Base-by-base conservation (phyloP, 2,329 filamentous ascomycete genomes). In the Alternaria sp. region DNA sequence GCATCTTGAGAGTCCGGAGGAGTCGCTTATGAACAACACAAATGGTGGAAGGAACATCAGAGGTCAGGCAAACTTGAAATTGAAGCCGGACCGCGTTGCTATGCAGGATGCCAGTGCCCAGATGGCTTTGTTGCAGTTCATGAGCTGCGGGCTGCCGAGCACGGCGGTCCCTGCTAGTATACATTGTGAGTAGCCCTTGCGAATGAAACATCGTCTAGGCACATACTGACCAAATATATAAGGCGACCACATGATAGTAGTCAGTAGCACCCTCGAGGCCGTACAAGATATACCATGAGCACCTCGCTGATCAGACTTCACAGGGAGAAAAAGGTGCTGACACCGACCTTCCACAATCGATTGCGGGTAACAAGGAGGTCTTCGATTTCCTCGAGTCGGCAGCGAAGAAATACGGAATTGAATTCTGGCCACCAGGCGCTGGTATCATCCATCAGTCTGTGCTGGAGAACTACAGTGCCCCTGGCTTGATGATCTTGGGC, bases 101-200 rank as follows among this genome's bases (percentile, higher is more conserved):
- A 99, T 99, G 95, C 95, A 99, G 81, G 95, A 99, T 83, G 95
- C 95, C 14, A 97, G 93, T 30, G 95, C 95, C 6, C 95, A 99
- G 83, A 99, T 99, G 95, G 95, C 95, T 2, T 84, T 99, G 66
- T 83, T 99, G 71, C 95, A 99, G 81, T 99, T 99, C 85, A 99
- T 99, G 94, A 92, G 92, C 28, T 99, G 95, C 80, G 92, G 93
- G 56, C 86, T 99, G 54, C 91, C 91, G 28, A 88, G 88, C 61
- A 97, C 95, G 2, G 94, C 94, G 9, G 94, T 99, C 51, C 95
- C 95, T 11, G 94, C 95, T 49, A 97, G 94, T 79, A 97, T 98
- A 70, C 95, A 99, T 83, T 99, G 95, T 36, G 11, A 48, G 46
- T 48, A 5, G 32, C 28, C 3, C 4, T 16, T 7, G 7, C 18